Evolutionary conservation across 2,329 filamentous ascomycete genomes (phyloP).

Genomic region (Paraphoma sp.): DNA sequence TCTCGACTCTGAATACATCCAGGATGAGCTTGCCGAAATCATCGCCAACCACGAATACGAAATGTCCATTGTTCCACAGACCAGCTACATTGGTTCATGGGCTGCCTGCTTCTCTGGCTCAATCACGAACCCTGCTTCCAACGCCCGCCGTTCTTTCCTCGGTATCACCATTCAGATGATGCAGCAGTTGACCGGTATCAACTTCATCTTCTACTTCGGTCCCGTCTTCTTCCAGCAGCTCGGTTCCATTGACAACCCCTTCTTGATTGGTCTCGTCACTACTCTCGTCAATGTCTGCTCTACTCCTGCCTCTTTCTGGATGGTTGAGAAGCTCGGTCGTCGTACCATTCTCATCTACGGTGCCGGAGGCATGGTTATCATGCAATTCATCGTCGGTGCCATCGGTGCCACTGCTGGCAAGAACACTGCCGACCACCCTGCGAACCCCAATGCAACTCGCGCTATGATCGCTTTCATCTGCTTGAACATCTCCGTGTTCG

Average conservation of each 20-base stretch:
- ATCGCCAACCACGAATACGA: slow-evolving; percentile 94
- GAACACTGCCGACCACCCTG: slow-evolving; percentile 46
- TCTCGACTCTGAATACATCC: slow-evolving; percentile 75
- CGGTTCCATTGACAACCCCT: slow-evolving; percentile 56
- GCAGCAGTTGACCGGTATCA: slow-evolving; percentile 66
- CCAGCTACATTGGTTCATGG: slow-evolving; percentile 63
- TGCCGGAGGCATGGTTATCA: slow-evolving; percentile 80
- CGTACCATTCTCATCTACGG: slow-evolving; percentile 80
- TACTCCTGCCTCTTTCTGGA: slow-evolving; percentile 74
- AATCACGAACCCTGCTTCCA: slow-evolving; percentile 57
- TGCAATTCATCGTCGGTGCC: slow-evolving; percentile 86
- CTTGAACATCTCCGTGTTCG: slow-evolving; percentile 93
- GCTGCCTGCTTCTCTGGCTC: slow-evolving; percentile 66
- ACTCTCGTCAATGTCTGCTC: slow-evolving; percentile 79
- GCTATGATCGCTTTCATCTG: slow-evolving; percentile 84
- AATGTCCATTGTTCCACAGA: slow-evolving; percentile 58
- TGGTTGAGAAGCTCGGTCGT: slow-evolving; percentile 82
- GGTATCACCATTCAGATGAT: slow-evolving; percentile 59
- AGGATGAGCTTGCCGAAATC: slow-evolving; percentile 83
- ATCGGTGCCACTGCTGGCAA: slow-evolving; percentile 53
- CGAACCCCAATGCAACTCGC: slow-evolving; percentile 35
- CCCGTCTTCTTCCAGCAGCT: slow-evolving; percentile 49
- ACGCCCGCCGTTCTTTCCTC: slow-evolving; percentile 55
- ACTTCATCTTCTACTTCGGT: slow-evolving; percentile 53
- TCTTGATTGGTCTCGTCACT: slow-evolving; percentile 75